Base-by-base conservation (phyloP, 306 rosid genomes). In the Pachyrhizus erosus region DNA sequence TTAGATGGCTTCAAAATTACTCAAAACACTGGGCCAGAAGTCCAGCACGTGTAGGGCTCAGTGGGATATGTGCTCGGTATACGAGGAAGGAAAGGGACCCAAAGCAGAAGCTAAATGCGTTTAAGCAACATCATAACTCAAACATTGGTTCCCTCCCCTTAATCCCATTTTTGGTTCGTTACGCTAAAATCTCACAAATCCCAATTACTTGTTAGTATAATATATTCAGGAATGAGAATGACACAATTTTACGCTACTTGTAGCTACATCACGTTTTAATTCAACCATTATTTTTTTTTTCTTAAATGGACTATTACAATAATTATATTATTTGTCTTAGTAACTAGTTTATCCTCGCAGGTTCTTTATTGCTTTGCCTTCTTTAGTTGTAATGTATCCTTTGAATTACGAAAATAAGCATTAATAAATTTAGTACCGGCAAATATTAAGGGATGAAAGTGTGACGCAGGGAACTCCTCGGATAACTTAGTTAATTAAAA, bases 131-230 rank as follows among this genome's bases (percentile, higher is more conserved):
- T 88, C 82, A 77, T 68, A 69, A 27, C 80, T 37, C 33, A 55
- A 80, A 66, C 81, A 65, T 78, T 26, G 82, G 83, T 82, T 86
- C 92, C 83, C 88, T 89, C 68, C 82, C 62, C 57, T 78, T 77
- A 78, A 74, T 83, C 80, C 83, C 85, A 87, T 93, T 86, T 81
- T 87, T 93, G 87, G 90, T 91, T 92, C 97, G 92, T 94, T 90
- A 94, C 97, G 98, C 94, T 89, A 93, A 94, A 90, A 88, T 88
- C 92, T 94, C 97, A 84, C 97, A 80, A 90, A 91, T 90, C 95
- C 92, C 98, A 17, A 94, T 90, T 65, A 40, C 69, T 5, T 29
- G 6, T 39, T 40, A 43, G 6, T 60, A 13, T 65, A 54, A 1
- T 54, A 78, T 43, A 58, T 74, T 84, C 69, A 80, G 87, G 89